These are phyloP conservation scores for Solanum okadae DNA, from an alignment of 257 asterid genomes.

Conservation along the genomic window DNA sequence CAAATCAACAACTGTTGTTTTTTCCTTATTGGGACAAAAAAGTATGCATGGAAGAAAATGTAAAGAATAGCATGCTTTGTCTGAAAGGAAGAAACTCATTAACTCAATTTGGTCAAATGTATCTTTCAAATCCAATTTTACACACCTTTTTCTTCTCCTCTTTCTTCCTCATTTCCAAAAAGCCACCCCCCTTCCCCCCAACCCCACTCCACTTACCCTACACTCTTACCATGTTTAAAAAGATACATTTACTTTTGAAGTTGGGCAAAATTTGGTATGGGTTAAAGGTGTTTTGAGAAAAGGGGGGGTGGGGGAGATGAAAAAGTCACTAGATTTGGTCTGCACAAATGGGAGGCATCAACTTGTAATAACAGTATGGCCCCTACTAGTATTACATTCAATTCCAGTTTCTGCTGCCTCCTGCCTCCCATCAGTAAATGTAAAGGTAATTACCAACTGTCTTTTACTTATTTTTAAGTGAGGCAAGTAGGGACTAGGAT, in stretches of 20 bases:
- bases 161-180: not conserved
- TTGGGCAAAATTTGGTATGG: not conserved
- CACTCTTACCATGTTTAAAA: not conserved
- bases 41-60: not conserved
- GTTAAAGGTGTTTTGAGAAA: not conserved
- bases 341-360: slow-evolving; percentile 32
- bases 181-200: not conserved
- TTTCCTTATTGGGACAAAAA: not conserved
- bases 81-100: not conserved
- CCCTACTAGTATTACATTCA: slow-evolving; percentile 12
- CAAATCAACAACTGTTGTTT: not conserved
- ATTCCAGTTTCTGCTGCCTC: not conserved
- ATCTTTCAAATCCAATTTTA: not conserved
- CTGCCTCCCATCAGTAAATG: not conserved
- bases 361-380: slow-evolving; percentile 17
- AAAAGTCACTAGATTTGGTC: slow-evolving; percentile 52
- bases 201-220: not conserved
- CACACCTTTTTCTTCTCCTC: not conserved
- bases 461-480: not conserved
- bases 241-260: not conserved
- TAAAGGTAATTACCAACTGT: not conserved
- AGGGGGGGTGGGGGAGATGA: slow-evolving; percentile 21
- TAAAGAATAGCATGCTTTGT: not conserved
- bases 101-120: not conserved
- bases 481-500: not conserved